phyloP scores from a whole-genome alignment of 768 basidiomycete genomes.

The Amanita inopinata region DNA sequence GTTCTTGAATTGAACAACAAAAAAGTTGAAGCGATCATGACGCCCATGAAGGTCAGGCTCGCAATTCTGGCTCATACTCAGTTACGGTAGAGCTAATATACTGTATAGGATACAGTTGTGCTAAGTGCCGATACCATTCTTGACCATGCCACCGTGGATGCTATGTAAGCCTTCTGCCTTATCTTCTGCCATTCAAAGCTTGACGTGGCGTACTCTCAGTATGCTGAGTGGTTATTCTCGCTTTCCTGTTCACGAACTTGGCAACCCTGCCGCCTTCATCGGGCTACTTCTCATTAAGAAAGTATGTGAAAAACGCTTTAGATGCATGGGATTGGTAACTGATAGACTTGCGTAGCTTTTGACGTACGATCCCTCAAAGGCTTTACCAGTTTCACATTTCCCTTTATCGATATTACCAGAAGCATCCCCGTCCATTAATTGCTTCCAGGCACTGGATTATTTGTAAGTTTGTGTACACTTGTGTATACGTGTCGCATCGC shows the following conservation, averaged over 20 bases:
- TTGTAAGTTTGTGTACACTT: conserved; percentile 38
- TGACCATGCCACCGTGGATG: conserved; percentile 71
- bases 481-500: too few relatives aligned
- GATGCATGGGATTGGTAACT: neutral
- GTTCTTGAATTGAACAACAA: conserved; percentile 73
- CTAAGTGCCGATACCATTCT: conserved; percentile 70
- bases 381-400: conserved; percentile 65
- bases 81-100: too few relatives aligned
- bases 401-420: conserved; percentile 81
- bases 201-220: conserved; percentile 21
- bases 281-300: conserved; percentile 82
- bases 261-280: conserved; percentile 58
- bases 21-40: conserved; percentile 74
- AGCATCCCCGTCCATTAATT: conserved; percentile 80
- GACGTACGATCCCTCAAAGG: conserved; percentile 79
- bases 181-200: conserved; percentile 5
- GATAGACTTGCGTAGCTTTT: conserved; percentile 46
- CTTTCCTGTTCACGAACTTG: conserved; percentile 78
- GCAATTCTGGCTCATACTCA: conserved; percentile 14
- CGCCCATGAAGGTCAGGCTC: conserved; percentile 55
- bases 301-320: conserved; percentile 25
- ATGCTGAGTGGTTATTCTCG: conserved; percentile 83
- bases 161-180: conserved; percentile 37
- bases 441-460: conserved; percentile 91
- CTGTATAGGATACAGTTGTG: conserved; percentile 65